Percentiles rank a stretch among this genome's conserved stretches.
Conservation (phyloP, 208 protist species). For the Trypanosoma platydactyli region DNA sequence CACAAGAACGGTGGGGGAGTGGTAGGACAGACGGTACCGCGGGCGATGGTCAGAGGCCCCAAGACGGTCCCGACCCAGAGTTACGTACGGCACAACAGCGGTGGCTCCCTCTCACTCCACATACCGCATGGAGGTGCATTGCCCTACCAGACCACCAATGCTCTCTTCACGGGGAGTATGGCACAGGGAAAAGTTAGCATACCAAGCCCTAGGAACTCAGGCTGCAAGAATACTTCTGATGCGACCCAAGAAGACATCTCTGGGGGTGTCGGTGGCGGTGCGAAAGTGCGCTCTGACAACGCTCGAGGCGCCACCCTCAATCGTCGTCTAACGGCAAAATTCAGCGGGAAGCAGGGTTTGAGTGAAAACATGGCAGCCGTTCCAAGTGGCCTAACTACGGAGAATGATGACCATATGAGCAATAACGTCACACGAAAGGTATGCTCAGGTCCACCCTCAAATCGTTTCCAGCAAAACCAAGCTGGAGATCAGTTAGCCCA, state of each 20-base stretch:
- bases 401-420: background rate
- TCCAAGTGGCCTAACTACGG: background rate
- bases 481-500: background rate
- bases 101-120: background rate
- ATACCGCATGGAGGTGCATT: constrained; percentile 7
- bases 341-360: constrained; percentile 8
- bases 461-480: constrained; percentile 9
- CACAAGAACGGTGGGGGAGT: constrained; percentile 3
- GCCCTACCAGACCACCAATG: constrained; percentile 27
- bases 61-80: constrained; percentile 6
- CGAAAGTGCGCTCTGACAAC: background rate
- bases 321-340: background rate
- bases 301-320: background rate
- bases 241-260: background rate
- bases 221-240: background rate
- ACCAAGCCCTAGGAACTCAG: background rate
- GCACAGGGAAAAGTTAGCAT: background rate
- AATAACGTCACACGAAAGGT: constrained; percentile 16
- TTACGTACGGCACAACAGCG: background rate
- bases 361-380: constrained; percentile 30
- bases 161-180: constrained; percentile 20
- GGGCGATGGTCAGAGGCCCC: constrained; percentile 6
- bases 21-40: background rate
- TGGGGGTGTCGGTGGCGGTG: background rate
- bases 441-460: constrained; percentile 27